Base-by-base conservation (phyloP, 805 yeast genomes). In the Nadsonia fulvescens region DNA sequence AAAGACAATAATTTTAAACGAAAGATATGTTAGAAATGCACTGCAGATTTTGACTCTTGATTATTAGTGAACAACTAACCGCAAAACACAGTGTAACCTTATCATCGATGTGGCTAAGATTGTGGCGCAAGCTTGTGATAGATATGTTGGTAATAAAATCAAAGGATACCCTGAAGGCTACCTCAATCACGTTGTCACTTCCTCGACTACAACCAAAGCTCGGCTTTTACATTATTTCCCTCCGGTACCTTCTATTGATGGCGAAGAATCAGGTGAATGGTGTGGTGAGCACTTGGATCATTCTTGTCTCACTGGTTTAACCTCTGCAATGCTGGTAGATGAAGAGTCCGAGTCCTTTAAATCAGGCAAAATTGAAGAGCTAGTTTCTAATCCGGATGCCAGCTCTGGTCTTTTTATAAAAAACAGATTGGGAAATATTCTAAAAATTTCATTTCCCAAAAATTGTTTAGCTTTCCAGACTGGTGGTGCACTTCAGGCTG, bases 241-340 rank as follows among this genome's bases (percentile, higher is more conserved):
- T 1, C 28, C 37, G 3, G 26, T 32, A 3, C 34, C 32, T 10
- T 20, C 12, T 12, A 28, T 24, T 5, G 29, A 22, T 2, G n/a
- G 20, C 5, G 34, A 30, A 1, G 30, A 24, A 6, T 48, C 44
- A 8, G 54, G 46, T 28, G 56, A 54, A 21, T 68, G 75, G 75
- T 68, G 75, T 42, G 73, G 72, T 1, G 70, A 65, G 36, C 75
- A 68, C 38, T 35, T 56, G 21, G 75, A 68, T 40, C 74, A 67
- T 35, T 61, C 69, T 4, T 65, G 73, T 38, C 44, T 68, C 12
- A 68, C 75, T 1, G 74, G 68, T 0, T 46, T 68, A 11, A 65
- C 72, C 1, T 58, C 69, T 12, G 71, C 72, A 8, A 40, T 63
- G 37, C 65, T 54, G 32, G 33, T 63, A 9, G 57, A 61, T 29